Base-by-base conservation (phyloP, 495 filamentous ascomycete species). In the Aspergillus sclerotioniger region DNA sequence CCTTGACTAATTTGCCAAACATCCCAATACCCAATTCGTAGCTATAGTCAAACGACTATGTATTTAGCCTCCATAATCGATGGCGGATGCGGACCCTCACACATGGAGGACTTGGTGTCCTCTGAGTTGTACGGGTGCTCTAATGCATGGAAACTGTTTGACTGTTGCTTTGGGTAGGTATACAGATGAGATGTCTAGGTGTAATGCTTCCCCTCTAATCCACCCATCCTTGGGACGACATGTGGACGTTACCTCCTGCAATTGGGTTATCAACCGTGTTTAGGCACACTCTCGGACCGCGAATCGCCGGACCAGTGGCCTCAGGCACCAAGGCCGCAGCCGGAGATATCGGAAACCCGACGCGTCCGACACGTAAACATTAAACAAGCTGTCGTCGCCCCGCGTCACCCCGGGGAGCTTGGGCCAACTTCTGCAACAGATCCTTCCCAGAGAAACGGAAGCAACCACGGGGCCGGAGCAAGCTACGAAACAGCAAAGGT, bases 311-410 rank as follows among this genome's bases (percentile, higher is more conserved):
- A n/a, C 12, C 9, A 15, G 2, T n/a, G 12, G 37, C 37, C 37
- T 39, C 35, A 28, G 16, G 51, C 21, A 25, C 65, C 66, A 49
- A 69, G 66, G 69, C 69, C 59, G 13, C 25, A 12, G 44, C 59
- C 65, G 62, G 65, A 60, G 62, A 64, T 66, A 60, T 54, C 67
- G 64, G 65, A 58, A 62, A 49, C 45, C 53, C 49, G 60, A 69
- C 69, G 69, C 69, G 66, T 69, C 60, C 47, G 46, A 50, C 54
- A 57, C 62, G 65, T 67, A 67, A 69, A 69, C 67, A 67, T 63
- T 67, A 67, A 69, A 69, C 67, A 67, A 68, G 43, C 54, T 57
- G 56, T 49, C 41, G 56, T 49, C 41, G 19, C 43, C 53, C 58
- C 64, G 61, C 64, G 58, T 66, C 55, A 43, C 45, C 39, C 16